phyloP scores from a whole-genome alignment of 352 stramenopile genomes.

The Phytophthora uliginosa region DNA sequence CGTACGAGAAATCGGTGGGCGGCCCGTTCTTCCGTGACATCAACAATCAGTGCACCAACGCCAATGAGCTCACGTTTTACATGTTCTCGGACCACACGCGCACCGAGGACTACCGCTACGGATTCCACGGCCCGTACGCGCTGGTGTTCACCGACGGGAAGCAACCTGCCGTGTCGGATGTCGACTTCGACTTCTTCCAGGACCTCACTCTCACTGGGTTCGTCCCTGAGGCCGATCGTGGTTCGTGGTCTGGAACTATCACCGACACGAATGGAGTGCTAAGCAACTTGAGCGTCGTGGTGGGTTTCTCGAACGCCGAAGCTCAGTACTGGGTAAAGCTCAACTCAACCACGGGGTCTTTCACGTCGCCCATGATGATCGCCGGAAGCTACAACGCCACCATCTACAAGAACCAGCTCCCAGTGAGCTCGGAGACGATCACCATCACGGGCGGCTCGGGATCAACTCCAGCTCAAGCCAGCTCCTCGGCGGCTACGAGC shows the following conservation, averaged over 20 bases:
- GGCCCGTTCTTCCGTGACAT: slow-evolving; percentile 71
- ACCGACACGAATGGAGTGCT: slow-evolving; percentile 41
- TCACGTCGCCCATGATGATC: slow-evolving; percentile 59
- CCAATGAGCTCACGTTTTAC: slow-evolving; percentile 67
- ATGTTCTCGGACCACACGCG: slow-evolving; percentile 74
- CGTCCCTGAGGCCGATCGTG: slow-evolving; percentile 41
- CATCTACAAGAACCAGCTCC: slow-evolving; percentile 68
- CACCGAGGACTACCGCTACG: slow-evolving; percentile 59
- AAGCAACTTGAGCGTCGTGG: slow-evolving; percentile 36
- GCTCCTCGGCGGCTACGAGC: not conserved
- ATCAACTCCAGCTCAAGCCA: slow-evolving; percentile 6
- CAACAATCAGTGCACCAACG: slow-evolving; percentile 65
- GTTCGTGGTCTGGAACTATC: slow-evolving; percentile 45
- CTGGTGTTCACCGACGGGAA: slow-evolving; percentile 57
- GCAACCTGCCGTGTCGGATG: slow-evolving; percentile 27
- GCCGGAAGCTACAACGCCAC: slow-evolving; percentile 58
- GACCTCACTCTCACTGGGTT: slow-evolving; percentile 52
- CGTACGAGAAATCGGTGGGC: slow-evolving; percentile 59
- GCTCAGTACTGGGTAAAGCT: slow-evolving; percentile 66
- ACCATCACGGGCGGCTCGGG: slow-evolving; percentile 25
- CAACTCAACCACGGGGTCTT: slow-evolving; percentile 21
- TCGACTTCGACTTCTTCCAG: slow-evolving; percentile 66
- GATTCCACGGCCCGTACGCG: slow-evolving; percentile 64
- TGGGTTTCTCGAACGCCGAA: slow-evolving; percentile 49
- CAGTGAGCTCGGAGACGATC: slow-evolving; percentile 45